These are phyloP conservation scores for Phytophthora nicotianae DNA, from an alignment of 352 stramenopile genomes.

Conservation along the genomic window DNA sequence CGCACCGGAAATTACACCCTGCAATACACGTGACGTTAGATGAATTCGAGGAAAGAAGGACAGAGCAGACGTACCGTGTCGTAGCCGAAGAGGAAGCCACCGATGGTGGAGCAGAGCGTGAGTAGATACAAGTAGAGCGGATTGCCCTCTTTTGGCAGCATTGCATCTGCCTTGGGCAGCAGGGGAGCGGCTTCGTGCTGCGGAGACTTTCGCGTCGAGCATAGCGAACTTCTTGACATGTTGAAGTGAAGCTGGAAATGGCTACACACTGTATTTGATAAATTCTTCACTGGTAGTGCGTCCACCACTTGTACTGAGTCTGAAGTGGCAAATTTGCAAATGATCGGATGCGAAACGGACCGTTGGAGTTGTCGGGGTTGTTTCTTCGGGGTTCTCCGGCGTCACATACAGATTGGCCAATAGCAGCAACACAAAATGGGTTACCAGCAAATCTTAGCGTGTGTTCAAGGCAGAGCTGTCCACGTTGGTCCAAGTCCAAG, in stretches of 20 bases:
- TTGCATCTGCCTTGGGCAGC: slow-evolving; percentile 17
- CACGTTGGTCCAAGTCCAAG: slow-evolving; percentile 21
- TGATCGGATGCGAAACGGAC: slow-evolving; percentile 19
- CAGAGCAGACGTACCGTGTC: slow-evolving; percentile 58
- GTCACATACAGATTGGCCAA: slow-evolving; percentile 22
- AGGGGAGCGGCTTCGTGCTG: slow-evolving; percentile 17
- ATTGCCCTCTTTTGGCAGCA: slow-evolving; percentile 23
- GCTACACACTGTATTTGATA: slow-evolving; percentile 17
- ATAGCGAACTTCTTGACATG: slow-evolving; percentile 16
- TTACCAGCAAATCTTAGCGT: slow-evolving; percentile 25
- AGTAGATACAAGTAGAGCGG: slow-evolving; percentile 61
- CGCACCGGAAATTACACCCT: slow-evolving; percentile 80
- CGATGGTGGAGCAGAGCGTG: slow-evolving; percentile 72
- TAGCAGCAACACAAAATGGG: slow-evolving; percentile 22
- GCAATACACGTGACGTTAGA: neutral
- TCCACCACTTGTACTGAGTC: neutral
- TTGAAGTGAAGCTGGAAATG: slow-evolving; percentile 25
- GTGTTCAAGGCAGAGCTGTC: slow-evolving; percentile 4
- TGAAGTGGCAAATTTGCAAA: slow-evolving; percentile 15
- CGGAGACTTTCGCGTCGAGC: slow-evolving; percentile 8
- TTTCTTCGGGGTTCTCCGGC: neutral
- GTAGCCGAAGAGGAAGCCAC: slow-evolving; percentile 86
- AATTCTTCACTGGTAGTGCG: slow-evolving; percentile 2
- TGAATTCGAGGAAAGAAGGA: slow-evolving; percentile 48
- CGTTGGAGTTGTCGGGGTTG: neutral